These are phyloP conservation scores for Starmera stellimalicola DNA, from an alignment of 1,139 yeast species.

Conservation along the genomic window DNA sequence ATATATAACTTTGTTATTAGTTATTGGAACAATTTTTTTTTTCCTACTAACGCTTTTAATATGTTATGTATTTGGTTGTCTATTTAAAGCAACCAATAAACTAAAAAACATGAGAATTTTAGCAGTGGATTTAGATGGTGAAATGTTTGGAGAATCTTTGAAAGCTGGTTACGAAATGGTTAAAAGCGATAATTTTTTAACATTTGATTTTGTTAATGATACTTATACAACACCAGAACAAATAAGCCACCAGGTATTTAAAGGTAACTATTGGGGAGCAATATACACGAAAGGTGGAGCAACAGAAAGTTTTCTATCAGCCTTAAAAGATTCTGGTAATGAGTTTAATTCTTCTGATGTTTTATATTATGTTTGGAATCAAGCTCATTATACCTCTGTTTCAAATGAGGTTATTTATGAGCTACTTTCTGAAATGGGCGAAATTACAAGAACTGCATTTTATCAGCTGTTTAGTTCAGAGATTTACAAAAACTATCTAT, in stretches of 20 bases:
- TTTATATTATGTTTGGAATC: conserved; percentile 11
- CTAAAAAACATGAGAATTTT: conserved; percentile 5
- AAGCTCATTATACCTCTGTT: conserved; percentile 9
- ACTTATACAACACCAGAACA: conserved; percentile 3
- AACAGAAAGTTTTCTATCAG: conserved; percentile 4
- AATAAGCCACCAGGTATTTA: conserved; percentile 1
- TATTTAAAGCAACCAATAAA: conserved; percentile 4
- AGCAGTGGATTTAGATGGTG: conserved; percentile 10
- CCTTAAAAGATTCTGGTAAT: conserved; percentile 5
- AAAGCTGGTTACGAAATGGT: conserved; percentile 5
- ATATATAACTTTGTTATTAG: neutral
- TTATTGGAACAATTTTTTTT: neutral
- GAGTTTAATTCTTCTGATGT: conserved; percentile 7
- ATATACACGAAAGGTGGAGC: conserved; percentile 6
- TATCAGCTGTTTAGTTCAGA: neutral
- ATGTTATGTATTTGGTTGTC: neutral
- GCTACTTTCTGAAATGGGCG: conserved; percentile 3
- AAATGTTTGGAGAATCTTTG: conserved; percentile 6
- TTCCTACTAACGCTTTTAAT: neutral
- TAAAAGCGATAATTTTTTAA: conserved; percentile 6
- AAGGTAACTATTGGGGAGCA: conserved; percentile 9
- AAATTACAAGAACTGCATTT: neutral
- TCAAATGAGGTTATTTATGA: conserved; percentile 4
- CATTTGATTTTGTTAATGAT: conserved; percentile 4
- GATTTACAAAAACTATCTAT: neutral